These are phyloP conservation scores for Xylaria sp. DNA, from an alignment of 2,329 filamentous ascomycete genomes.

Conservation along the genomic window DNA sequence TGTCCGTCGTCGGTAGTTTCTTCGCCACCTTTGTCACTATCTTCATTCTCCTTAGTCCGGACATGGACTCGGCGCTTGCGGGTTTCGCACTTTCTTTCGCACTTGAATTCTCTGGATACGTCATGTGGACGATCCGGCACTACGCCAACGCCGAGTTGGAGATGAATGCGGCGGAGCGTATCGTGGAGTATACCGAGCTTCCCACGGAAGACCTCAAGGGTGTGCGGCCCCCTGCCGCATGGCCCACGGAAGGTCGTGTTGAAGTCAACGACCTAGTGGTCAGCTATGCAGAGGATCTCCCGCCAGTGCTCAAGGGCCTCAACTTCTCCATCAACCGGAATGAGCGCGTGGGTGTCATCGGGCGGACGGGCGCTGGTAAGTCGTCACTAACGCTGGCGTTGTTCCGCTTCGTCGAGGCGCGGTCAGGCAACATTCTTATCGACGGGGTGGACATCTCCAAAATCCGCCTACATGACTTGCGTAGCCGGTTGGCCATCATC, in stretches of 20 bases:
- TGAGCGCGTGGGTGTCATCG: conserved; percentile 79
- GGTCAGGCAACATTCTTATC: conserved; percentile 72
- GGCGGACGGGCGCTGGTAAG: conserved; percentile 81
- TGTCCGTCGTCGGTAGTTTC: conserved; percentile 73
- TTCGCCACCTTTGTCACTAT: conserved; percentile 74
- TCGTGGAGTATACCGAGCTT: conserved; percentile 78
- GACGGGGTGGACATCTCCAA: conserved; percentile 80
- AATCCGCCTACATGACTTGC: conserved; percentile 74
- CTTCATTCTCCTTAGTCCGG: conserved; percentile 68
- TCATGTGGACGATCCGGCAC: conserved; percentile 60
- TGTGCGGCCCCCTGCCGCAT: conserved; percentile 70
- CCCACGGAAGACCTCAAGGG: conserved; percentile 73
- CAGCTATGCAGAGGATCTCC: conserved; percentile 75
- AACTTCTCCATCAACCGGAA: conserved; percentile 73
- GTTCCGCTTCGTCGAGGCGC: conserved; percentile 79
- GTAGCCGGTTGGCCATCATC: conserved; percentile 81
- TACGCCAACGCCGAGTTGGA: conserved; percentile 74
- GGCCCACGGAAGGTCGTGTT: conserved; percentile 78
- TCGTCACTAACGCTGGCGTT: conserved; percentile 78
- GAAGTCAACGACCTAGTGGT: conserved; percentile 79
- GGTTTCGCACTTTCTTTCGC: conserved; percentile 81
- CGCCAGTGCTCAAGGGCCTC: conserved; percentile 75
- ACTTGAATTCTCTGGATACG: conserved; percentile 71
- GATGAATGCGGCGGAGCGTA: conserved; percentile 81
- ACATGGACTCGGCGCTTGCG: conserved; percentile 74